Conservation (phyloP, 1,284 basidiomycete species). For the Violaceomyces palustris region DNA sequence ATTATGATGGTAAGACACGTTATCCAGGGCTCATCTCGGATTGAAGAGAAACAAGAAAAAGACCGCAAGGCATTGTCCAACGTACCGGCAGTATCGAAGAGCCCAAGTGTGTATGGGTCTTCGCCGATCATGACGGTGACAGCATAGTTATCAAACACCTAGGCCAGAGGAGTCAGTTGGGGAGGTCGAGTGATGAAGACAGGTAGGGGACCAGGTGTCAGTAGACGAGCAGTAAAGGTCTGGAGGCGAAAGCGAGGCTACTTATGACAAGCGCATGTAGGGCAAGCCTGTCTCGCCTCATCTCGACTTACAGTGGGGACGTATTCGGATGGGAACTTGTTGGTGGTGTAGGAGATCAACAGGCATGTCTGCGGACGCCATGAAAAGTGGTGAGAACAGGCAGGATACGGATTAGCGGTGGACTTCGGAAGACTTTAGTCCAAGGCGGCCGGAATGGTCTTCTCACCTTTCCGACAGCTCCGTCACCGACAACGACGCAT, state of each 20-base stretch:
- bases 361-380: conserved; percentile 73
- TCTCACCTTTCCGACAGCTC: conserved; percentile 97
- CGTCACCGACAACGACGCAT: conserved; percentile 98
- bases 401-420: too few relatives aligned
- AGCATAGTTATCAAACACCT: conserved; percentile 95
- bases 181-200: too few relatives aligned
- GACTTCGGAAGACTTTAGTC: background rate
- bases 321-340: conserved; percentile 73
- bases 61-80: conserved; percentile 5
- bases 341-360: conserved; percentile 98
- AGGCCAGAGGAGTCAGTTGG: conserved; percentile 24
- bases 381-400: background rate
- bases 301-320: conserved; percentile 69
- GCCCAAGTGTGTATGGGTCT: conserved; percentile 94
- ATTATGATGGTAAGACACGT: background rate
- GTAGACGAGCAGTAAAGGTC: background rate
- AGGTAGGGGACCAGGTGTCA: too few relatives aligned
- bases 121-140: conserved; percentile 99
- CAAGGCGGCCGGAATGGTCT: background rate
- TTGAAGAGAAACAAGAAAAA: background rate
- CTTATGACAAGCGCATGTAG: too few relatives aligned
- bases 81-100: conserved; percentile 95
- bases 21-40: background rate
- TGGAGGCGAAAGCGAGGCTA: background rate
- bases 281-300: too few relatives aligned